phyloP scores from a whole-genome alignment of 2,329 filamentous ascomycete genomes.

The Aspergillus carbonarius region DNA sequence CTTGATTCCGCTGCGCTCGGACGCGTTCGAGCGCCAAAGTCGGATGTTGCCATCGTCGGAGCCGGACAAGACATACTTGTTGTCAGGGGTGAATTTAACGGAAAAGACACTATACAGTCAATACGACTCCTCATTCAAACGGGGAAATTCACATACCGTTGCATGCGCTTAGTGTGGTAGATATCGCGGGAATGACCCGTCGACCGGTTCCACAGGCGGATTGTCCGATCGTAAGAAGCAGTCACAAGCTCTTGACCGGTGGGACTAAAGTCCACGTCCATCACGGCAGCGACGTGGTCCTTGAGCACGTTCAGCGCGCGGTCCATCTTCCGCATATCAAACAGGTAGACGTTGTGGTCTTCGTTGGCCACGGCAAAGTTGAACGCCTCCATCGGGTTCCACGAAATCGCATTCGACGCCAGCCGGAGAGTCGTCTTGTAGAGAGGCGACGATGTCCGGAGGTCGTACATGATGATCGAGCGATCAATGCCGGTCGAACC shows the following conservation, averaged over 20 bases:
- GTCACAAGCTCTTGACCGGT: constrained; percentile 92
- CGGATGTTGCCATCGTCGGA: constrained; percentile 91
- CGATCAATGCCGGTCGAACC: constrained; percentile 83
- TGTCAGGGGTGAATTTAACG: constrained; percentile 80
- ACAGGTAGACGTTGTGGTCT: constrained; percentile 89
- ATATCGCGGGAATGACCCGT: constrained; percentile 85
- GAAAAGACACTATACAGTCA: constrained; percentile 67
- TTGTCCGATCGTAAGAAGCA: constrained; percentile 82
- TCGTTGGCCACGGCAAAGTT: constrained; percentile 92
- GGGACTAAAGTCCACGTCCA: constrained; percentile 94
- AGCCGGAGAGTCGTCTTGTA: constrained; percentile 79
- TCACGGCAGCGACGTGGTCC: constrained; percentile 86
- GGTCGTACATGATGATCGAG: constrained; percentile 85
- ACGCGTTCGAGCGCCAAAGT: constrained; percentile 86
- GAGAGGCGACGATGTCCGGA: constrained; percentile 80
- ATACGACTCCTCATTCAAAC: constrained; percentile 2
- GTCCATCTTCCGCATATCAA: constrained; percentile 90
- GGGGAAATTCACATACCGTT: constrained; percentile 50
- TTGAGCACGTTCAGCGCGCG: constrained; percentile 86
- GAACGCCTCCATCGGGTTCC: constrained; percentile 97
- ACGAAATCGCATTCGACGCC: constrained; percentile 77
- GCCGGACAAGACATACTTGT: constrained; percentile 83
- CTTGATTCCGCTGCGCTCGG: constrained; percentile 79
- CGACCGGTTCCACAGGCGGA: constrained; percentile 79
- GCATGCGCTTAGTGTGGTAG: constrained; percentile 98